These are phyloP conservation scores for Articulospora tetracladia DNA, from an alignment of 495 filamentous ascomycete species.

Conservation along the genomic window DNA sequence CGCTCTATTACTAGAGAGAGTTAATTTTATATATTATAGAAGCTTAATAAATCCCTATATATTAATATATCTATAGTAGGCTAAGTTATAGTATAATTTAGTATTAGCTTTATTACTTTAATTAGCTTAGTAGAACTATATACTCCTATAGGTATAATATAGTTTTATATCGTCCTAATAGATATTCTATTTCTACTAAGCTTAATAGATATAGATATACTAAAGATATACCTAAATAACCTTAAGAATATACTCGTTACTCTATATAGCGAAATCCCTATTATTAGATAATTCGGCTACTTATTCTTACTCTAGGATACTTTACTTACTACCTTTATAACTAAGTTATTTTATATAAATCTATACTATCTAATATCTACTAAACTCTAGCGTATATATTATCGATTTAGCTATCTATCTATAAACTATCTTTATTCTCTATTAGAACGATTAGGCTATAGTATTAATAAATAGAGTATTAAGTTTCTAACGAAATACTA, in stretches of 20 bases:
- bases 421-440: neutral
- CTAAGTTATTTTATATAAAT: neutral
- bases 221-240: slow-evolving; percentile 4
- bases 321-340: neutral
- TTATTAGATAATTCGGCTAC: slow-evolving; percentile 1
- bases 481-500: slow-evolving; percentile 13
- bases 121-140: neutral
- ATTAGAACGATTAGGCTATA: neutral
- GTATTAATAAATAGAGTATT: neutral
- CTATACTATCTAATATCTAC: neutral
- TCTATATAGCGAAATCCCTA: neutral
- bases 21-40: neutral
- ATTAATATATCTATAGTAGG: neutral
- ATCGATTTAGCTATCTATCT: neutral
- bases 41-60: neutral
- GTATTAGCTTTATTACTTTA: neutral
- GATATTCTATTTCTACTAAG: slow-evolving; percentile 7
- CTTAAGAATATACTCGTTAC: slow-evolving; percentile 2
- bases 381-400: neutral
- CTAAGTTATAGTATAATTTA: neutral
- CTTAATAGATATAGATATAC: slow-evolving; percentile 7
- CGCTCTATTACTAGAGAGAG: neutral
- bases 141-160: neutral
- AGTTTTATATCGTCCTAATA: neutral
- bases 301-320: neutral